Evolutionary conservation across 768 basidiomycete species (phyloP).

Genomic region (Coprinellus micaceus): DNA sequence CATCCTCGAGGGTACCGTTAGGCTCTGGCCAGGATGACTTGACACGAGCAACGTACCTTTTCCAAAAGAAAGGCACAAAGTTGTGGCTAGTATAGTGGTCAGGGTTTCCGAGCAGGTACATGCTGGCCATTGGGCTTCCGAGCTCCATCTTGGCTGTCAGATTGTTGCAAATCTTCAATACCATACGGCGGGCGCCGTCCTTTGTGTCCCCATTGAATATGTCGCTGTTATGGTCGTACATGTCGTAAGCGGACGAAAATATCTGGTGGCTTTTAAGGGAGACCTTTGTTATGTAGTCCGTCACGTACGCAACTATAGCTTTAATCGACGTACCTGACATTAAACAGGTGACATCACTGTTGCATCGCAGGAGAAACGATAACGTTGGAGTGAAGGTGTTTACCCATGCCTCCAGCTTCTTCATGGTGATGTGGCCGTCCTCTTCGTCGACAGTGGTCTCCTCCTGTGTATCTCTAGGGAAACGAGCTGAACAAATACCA

Average conservation of each 20-base stretch:
- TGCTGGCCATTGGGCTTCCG: slow-evolving; percentile 32
- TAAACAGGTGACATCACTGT: slow-evolving; percentile 36
- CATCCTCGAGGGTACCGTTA: neutral
- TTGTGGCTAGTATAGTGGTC: slow-evolving; percentile 37
- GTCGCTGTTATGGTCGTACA: slow-evolving; percentile 24
- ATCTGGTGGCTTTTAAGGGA: slow-evolving; percentile 35
- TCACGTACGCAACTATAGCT: slow-evolving; percentile 33
- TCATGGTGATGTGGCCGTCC: slow-evolving; percentile 27
- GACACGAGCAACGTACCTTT: slow-evolving; percentile 25
- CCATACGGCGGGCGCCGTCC: slow-evolving; percentile 25
- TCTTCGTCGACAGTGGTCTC: slow-evolving; percentile 20
- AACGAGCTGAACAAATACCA: slow-evolving; percentile 30
- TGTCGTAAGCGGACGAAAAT: slow-evolving; percentile 27
- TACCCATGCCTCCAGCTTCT: slow-evolving; percentile 32
- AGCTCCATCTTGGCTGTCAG: slow-evolving; percentile 34
- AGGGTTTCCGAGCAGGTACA: slow-evolving; percentile 32
- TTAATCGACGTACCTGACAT: slow-evolving; percentile 39
- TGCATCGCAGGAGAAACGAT: slow-evolving; percentile 33
- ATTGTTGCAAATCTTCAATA: slow-evolving; percentile 35
- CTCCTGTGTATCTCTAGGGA: slow-evolving; percentile 22
- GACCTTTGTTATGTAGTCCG: slow-evolving; percentile 43
- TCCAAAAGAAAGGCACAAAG: slow-evolving; percentile 33
- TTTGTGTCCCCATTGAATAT: slow-evolving; percentile 14
- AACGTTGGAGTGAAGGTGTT: slow-evolving; percentile 31
- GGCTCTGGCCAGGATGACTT: neutral